These are phyloP conservation scores for Oryza coarctata DNA, from an alignment of 176 grass and related monocot genomes.

Conservation along the genomic window DNA sequence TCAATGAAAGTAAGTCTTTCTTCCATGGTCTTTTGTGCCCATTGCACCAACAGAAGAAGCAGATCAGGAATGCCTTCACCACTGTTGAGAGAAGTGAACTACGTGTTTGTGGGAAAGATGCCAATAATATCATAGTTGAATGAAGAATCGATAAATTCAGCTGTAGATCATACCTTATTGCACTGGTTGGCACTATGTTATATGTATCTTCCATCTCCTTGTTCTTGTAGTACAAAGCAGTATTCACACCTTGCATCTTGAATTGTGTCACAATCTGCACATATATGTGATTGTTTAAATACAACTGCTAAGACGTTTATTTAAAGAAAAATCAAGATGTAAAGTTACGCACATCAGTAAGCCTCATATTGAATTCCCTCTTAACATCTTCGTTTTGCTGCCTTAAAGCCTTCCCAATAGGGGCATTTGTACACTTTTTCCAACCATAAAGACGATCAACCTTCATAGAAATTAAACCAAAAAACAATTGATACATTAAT, in stretches of 20 bases:
- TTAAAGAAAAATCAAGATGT: slow-evolving; percentile 9
- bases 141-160: background rate
- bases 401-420: slow-evolving; percentile 75
- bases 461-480: slow-evolving; percentile 45
- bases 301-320: background rate
- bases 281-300: slow-evolving; percentile 1
- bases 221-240: slow-evolving; percentile 93
- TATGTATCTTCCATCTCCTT: slow-evolving; percentile 87
- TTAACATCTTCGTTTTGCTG: slow-evolving; percentile 93
- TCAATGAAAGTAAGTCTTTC: slow-evolving; percentile 88
- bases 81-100: slow-evolving; percentile 33
- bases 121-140: slow-evolving; percentile 2
- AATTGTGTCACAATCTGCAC: slow-evolving; percentile 79
- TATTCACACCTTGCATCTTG: slow-evolving; percentile 96
- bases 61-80: slow-evolving; percentile 98
- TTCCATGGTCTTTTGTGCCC: slow-evolving; percentile 93
- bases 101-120: slow-evolving; percentile 27
- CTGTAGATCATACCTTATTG: slow-evolving; percentile 57
- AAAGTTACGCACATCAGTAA: slow-evolving; percentile 65
- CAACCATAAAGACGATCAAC: slow-evolving; percentile 98
- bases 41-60: slow-evolving; percentile 84
- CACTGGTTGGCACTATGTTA: slow-evolving; percentile 98
- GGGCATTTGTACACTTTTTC: slow-evolving; percentile 68
- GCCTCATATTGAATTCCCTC: slow-evolving; percentile 84
- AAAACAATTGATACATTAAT: slow-evolving; percentile 22